Evolutionary conservation across 2,329 filamentous ascomycete genomes (phyloP), one percentile per base, ranked within the genome.

Genomic region (Phaeophleospora eucalypticola): DNA sequence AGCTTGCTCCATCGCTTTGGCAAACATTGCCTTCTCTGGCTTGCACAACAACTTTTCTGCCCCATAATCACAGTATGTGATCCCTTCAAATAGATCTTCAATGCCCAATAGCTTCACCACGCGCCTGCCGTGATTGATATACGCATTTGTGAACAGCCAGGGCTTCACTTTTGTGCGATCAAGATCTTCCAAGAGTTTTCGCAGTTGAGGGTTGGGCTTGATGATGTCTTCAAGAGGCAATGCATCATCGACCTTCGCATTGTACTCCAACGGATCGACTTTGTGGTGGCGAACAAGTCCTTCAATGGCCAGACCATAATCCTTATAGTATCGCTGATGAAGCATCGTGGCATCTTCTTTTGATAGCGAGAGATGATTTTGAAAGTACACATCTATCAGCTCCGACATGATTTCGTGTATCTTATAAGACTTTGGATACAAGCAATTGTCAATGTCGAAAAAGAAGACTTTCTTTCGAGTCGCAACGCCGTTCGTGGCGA

Each of bases 391-490:
- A 63, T 83, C 71, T 63, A 97, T 98, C 52, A 96, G 76, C 43
- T 82, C 77, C 27, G 83, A 83, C 93, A 98, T 97, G 63, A 87
- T 77, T 63, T 94, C 84, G 63, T 94, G 87, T 37, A 98, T 89
- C 59, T 85, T 86, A 57, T 82, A 82, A 9, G 58, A 57, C 70
- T 85, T 89, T 0, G 90, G 83, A 63, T 96, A 97, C 46, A 97
- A 80, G 70, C 94, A 98, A 65, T 98, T 98, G 76, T 98, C 93
- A 64, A 98, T 97, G 66, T 98, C 93, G 65, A 96, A 97, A 68
- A 81, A 83, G 66, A 83, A 79, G 16, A 87, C 75, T 1, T 77
- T 75, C 32, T 61, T 56, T 7, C 41, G 43, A 6, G 24, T 29
- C 24, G 24, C 16, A 21, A 34, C 24, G 18, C 37, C 51, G 24